Percentiles rank a stretch among this genome's conserved stretches.
Evolutionary conservation across 2,329 filamentous ascomycete species (phyloP).

Genomic region (Pestalotiopsis sp.): DNA sequence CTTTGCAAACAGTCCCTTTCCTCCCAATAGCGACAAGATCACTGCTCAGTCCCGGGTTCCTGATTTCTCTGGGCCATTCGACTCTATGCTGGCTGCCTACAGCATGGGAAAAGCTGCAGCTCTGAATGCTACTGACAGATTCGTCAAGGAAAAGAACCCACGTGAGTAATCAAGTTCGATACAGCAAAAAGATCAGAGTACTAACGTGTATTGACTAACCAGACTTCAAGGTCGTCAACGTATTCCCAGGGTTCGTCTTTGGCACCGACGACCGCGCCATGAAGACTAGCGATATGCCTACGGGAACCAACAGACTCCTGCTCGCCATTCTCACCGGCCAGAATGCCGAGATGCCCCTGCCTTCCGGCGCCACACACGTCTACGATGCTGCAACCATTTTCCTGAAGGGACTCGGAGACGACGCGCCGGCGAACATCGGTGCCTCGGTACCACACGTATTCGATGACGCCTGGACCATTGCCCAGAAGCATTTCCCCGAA

Average conservation of each 20-base stretch:
- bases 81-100: conserved; percentile 13
- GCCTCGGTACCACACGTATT: conserved; percentile 10
- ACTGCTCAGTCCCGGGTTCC: conserved; percentile 12
- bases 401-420: conserved; percentile 11
- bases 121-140: conserved; percentile 13
- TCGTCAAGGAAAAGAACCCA: conserved; percentile 9
- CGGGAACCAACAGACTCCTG: background rate
- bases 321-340: background rate
- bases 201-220: background rate
- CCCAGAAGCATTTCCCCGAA: conserved; percentile 14
- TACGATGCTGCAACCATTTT: conserved; percentile 12
- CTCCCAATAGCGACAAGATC: conserved; percentile 7
- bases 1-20: conserved; percentile 16
- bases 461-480: conserved; percentile 11
- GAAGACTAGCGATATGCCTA: background rate
- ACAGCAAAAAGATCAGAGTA: background rate
- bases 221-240: conserved; percentile 8
- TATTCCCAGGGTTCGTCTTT: conserved; percentile 18
- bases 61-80: conserved; percentile 14
- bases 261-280: conserved; percentile 12
- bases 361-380: conserved; percentile 12
- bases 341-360: background rate
- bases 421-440: conserved; percentile 13
- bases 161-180: background rate
- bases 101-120: conserved; percentile 15